A percentile compares a stretch with the other conserved stretches of the same genome.
These are phyloP conservation scores for Yamadazyma mexicana DNA, from an alignment of 1,139 yeast species.

Conservation along the genomic window DNA sequence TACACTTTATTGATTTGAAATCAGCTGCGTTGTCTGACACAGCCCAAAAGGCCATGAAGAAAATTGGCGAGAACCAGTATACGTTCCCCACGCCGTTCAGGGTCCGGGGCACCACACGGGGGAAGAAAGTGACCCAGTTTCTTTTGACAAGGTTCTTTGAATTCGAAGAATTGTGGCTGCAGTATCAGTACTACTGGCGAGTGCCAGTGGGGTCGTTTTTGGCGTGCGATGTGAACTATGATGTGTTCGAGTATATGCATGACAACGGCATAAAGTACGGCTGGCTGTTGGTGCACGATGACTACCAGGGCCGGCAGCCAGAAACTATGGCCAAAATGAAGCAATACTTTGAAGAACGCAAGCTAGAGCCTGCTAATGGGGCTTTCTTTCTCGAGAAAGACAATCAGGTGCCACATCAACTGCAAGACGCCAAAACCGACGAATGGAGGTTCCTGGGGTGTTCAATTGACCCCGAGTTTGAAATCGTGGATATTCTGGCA, in stretches of 20 bases:
- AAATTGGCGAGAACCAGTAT: slow-evolving; percentile 1
- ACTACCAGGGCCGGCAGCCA: slow-evolving; percentile 14
- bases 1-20: slow-evolving; percentile 40
- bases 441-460: slow-evolving; percentile 14
- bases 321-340: slow-evolving; percentile 13
- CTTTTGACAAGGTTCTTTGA: slow-evolving; percentile 53
- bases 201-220: slow-evolving; percentile 62
- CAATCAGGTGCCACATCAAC: no score
- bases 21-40: background rate
- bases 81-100: slow-evolving; percentile 6
- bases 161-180: slow-evolving; percentile 25
- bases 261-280: slow-evolving; percentile 56
- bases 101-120: slow-evolving; percentile 2
- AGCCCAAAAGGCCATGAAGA: background rate
- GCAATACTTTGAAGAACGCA: slow-evolving; percentile 9
- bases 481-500: slow-evolving; percentile 16
- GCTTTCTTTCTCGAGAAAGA: slow-evolving; percentile 11
- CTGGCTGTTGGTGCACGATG: slow-evolving; percentile 23
- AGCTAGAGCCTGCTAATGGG: no score
- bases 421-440: background rate
- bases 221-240: slow-evolving; percentile 58
- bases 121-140: slow-evolving; percentile 66
- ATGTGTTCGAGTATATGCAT: slow-evolving; percentile 57
- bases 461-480: slow-evolving; percentile 18
- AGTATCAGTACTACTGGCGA: slow-evolving; percentile 63